Percentiles rank a stretch among this genome's conserved stretches.
These are phyloP conservation scores for Cladosporium sphaerospermum DNA, from an alignment of 2,329 filamentous ascomycete genomes.

Conservation along the genomic window DNA sequence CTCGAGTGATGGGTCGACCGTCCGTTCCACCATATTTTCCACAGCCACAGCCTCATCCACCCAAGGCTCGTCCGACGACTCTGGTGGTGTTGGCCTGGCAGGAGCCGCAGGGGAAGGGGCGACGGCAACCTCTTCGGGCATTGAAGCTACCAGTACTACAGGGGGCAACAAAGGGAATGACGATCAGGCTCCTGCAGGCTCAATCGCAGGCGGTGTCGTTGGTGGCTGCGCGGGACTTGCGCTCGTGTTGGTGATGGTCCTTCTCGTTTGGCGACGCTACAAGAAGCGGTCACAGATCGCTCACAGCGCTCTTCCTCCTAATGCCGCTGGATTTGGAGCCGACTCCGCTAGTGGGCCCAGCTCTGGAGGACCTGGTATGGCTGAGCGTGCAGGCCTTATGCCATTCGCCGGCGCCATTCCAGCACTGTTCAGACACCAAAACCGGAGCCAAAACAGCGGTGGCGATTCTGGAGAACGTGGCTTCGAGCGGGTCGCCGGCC, in stretches of 20 bases:
- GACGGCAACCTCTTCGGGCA: neutral
- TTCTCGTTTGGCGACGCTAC: conserved; percentile 50
- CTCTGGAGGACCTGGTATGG: conserved; percentile 33
- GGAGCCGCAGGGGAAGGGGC: conserved; percentile 6
- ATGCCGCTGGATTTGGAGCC: conserved; percentile 11
- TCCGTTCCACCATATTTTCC: conserved; percentile 3
- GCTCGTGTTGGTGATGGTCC: conserved; percentile 43
- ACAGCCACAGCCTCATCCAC: neutral
- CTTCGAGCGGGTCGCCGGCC: conserved; percentile 43
- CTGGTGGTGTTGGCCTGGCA: conserved; percentile 1
- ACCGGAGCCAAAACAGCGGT: conserved; percentile 20
- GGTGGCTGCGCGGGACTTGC: conserved; percentile 55
- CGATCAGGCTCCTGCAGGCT: conserved; percentile 40
- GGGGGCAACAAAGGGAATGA: conserved; percentile 12
- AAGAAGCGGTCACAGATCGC: conserved; percentile 28
- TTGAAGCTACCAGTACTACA: conserved; percentile 8
- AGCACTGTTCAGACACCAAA: conserved; percentile 30
- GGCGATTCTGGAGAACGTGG: conserved; percentile 33
- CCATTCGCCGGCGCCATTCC: conserved; percentile 33
- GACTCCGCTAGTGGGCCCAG: conserved; percentile 12
- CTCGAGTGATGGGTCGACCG: neutral
- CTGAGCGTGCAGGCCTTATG: conserved; percentile 33
- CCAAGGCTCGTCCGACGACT: neutral
- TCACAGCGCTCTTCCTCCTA: conserved; percentile 23
- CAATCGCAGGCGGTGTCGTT: conserved; percentile 57